A percentile compares a stretch with the other conserved stretches of the same genome.
Conservation (phyloP, 2,329 filamentous ascomycete genomes). For the Cordyceps farinosa region DNA sequence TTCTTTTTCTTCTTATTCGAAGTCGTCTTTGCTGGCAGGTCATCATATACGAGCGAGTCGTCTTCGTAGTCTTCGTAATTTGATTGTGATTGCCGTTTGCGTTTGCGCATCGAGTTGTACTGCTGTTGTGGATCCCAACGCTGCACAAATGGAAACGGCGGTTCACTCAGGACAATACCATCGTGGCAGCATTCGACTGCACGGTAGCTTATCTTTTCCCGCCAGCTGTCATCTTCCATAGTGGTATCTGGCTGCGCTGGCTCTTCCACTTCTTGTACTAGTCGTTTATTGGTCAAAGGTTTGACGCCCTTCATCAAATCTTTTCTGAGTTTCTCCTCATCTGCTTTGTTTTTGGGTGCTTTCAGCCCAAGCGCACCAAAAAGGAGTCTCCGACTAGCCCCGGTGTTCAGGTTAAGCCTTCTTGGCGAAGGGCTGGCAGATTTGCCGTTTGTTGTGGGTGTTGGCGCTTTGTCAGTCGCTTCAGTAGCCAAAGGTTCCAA, state of each 20-base stretch:
- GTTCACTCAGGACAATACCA: slow-evolving; percentile 63
- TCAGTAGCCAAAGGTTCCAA: slow-evolving; percentile 8
- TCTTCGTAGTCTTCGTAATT: slow-evolving; percentile 31
- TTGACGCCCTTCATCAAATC: slow-evolving; percentile 55
- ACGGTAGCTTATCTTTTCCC: slow-evolving; percentile 65
- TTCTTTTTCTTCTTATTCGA: slow-evolving; percentile 24
- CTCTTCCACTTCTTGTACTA: slow-evolving; percentile 24
- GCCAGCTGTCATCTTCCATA: slow-evolving; percentile 63
- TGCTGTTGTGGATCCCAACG: slow-evolving; percentile 78
- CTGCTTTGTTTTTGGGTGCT: slow-evolving; percentile 63
- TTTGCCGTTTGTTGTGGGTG: background rate
- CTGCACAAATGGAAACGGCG: slow-evolving; percentile 86
- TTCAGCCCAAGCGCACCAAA: slow-evolving; percentile 70
- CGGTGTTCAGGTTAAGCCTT: slow-evolving; percentile 39
- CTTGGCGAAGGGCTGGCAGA: background rate
- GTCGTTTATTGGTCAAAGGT: slow-evolving; percentile 36
- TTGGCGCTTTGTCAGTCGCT: slow-evolving; percentile 9
- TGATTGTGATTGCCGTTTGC: slow-evolving; percentile 45
- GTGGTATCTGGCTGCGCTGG: slow-evolving; percentile 19
- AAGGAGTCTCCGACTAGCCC: slow-evolving; percentile 62
- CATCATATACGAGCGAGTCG: slow-evolving; percentile 19
- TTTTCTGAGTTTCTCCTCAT: slow-evolving; percentile 60
- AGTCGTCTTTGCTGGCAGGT: slow-evolving; percentile 14
- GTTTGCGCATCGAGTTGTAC: slow-evolving; percentile 40
- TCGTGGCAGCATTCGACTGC: slow-evolving; percentile 84